Percentiles rank a stretch among this genome's conserved stretches.
These are phyloP conservation scores for Maudiozyma bulderi DNA, from an alignment of 805 yeast species.

Conservation along the genomic window DNA sequence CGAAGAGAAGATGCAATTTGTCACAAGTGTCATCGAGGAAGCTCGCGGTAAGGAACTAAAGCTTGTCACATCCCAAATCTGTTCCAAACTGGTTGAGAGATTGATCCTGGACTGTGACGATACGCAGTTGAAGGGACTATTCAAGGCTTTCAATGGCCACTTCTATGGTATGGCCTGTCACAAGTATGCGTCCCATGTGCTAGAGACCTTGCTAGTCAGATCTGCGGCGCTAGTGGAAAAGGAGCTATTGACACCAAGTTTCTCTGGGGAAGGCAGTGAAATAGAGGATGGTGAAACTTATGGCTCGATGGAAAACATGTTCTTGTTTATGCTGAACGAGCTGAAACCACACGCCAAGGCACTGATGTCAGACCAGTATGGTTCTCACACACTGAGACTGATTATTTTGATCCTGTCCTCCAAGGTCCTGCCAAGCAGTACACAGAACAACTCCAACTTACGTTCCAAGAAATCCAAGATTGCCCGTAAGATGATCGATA, in stretches of 20 bases:
- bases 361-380: slow-evolving; percentile 69
- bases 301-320: slow-evolving; percentile 56
- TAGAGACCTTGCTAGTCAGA: slow-evolving; percentile 75
- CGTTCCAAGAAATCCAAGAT: slow-evolving; percentile 77
- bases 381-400: slow-evolving; percentile 78
- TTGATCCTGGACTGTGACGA: slow-evolving; percentile 58
- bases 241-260: slow-evolving; percentile 46
- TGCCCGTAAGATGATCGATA: slow-evolving; percentile 89
- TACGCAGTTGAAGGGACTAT: slow-evolving; percentile 54
- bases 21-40: slow-evolving; percentile 74
- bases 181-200: slow-evolving; percentile 87
- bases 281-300: slow-evolving; percentile 31
- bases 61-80: slow-evolving; percentile 85
- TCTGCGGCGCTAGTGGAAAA: slow-evolving; percentile 66
- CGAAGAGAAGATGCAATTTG: slow-evolving; percentile 68
- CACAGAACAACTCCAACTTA: slow-evolving; percentile 57
- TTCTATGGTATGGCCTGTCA: slow-evolving; percentile 72
- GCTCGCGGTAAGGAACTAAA: slow-evolving; percentile 83
- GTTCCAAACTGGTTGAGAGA: slow-evolving; percentile 88
- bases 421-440: slow-evolving; percentile 64
- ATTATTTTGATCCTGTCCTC: slow-evolving; percentile 67
- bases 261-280: slow-evolving; percentile 27
- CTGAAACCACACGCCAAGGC: slow-evolving; percentile 46
- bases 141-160: slow-evolving; percentile 61
- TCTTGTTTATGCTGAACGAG: slow-evolving; percentile 58